Base-by-base conservation (phyloP, 176 grass and related monocot genomes). In the Ensete glaucum region DNA sequence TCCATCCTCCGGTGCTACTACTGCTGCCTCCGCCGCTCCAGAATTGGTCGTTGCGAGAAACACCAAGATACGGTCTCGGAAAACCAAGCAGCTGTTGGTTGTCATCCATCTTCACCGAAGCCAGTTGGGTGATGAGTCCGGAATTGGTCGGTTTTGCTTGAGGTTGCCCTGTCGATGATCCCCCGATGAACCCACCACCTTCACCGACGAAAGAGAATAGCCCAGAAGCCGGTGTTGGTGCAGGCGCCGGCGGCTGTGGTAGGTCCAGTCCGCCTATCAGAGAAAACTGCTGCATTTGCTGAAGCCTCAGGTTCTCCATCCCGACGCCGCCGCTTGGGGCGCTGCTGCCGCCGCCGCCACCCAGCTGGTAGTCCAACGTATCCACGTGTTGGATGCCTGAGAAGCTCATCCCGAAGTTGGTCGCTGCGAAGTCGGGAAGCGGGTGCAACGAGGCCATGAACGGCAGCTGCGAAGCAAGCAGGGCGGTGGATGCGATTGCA, bases 51-150 rank as follows among this genome's bases (percentile, higher is more conserved):
- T 34, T 57, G 53, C 53, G 72, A 14, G 52, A 56, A 17, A 56
- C 12, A 26, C 72, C 53, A 11, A 74, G 24, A 27, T 74, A 74
- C 27, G 15, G 52, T 22, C 72, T 54, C 23, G 72, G 53, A 14
- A 79, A 82, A 81, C 52, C 76, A 65, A 62, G 53, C 56, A 67
- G 67, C 11, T 20, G 74, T 16, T 62, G 43, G 8, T 77, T 62
- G 52, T 85, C 96, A 68, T 99, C 95, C 96, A 95, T 99, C 82
- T 99, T 99, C 73, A 99, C 83, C 8, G 95, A 90, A 2, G 94
- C 90, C 23, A 98, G 88, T 78, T 98, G 90, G 22, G 90, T 81
- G 53, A 93, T 87, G n/a, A 98, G 71, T 6, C 86, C 90, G 0
- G 94, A 90, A n/a, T 73, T 86, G 7, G 89, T 75, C 21, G 87